These are phyloP conservation scores for Cutaneotrichosporon cavernicola DNA, from an alignment of 1,284 basidiomycete species.

Conservation along the genomic window DNA sequence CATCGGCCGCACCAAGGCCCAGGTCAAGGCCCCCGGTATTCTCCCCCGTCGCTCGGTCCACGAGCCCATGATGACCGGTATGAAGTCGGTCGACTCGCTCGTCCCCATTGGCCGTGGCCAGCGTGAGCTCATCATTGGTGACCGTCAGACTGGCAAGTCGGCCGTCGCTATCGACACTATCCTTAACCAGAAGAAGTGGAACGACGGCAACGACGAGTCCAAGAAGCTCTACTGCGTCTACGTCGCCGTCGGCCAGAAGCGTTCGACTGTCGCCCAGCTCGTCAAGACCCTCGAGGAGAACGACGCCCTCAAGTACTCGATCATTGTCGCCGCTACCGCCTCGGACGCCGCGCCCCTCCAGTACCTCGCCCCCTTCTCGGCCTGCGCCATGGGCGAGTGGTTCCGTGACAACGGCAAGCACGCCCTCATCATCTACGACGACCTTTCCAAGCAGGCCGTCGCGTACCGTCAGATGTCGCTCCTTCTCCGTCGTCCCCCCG, in stretches of 20 bases:
- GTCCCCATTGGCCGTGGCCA: constrained; percentile 99
- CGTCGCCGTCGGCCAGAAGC: constrained; percentile 98
- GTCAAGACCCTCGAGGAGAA: constrained; percentile 99
- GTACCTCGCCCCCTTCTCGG: constrained; percentile 99
- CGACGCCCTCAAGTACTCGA: constrained; percentile 98
- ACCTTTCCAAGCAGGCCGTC: constrained; percentile 99
- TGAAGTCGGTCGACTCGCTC: constrained; percentile 99
- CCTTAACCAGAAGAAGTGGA: constrained; percentile 99
- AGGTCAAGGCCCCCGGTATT: constrained; percentile 98
- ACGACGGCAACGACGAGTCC: constrained; percentile 89
- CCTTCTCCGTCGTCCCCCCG: constrained; percentile 97
- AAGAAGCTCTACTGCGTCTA: constrained; percentile 99
- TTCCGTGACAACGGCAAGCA: constrained; percentile 99
- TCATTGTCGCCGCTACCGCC: constrained; percentile 97
- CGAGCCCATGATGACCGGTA: constrained; percentile 99
- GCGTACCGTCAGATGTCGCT: constrained; percentile 99
- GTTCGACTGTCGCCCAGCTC: constrained; percentile 98
- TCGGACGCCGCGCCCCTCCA: constrained; percentile 98
- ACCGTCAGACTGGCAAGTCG: constrained; percentile 95
- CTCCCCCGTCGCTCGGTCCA: constrained; percentile 98
- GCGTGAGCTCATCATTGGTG: constrained; percentile 99
- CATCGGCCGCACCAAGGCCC: constrained; percentile 89
- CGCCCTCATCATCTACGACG: constrained; percentile 98
- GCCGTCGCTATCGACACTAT: constrained; percentile 99
- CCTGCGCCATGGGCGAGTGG: constrained; percentile 99